Evolutionary conservation across 805 yeast genomes (phyloP), one percentile per base, ranked within the genome.

Genomic region (Candida gorgasii): DNA sequence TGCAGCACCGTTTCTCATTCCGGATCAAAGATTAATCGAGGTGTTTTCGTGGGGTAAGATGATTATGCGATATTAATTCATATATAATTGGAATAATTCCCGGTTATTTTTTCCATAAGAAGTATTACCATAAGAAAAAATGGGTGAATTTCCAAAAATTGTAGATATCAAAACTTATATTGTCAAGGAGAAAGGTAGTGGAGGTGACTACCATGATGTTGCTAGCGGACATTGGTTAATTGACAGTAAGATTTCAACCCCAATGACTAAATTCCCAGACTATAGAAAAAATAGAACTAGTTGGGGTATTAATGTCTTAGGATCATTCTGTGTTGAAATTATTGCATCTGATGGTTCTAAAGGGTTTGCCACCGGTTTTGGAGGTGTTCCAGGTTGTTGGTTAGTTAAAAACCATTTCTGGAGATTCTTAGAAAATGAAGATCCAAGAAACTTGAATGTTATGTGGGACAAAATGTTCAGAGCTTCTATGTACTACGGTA

Each of bases 321-420:
- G 78, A 12, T 72, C 78, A 8, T 73, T 73, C 59, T 71, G 73
- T 56, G 71, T 73, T 40, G 77, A 73, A 52, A 58, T 73, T 39
- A 73, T 67, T 51, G 73, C 79, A 26, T 56, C 67, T 13, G 76
- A 73, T 51, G 79, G 79, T 40, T 65, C 76, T 12, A 70, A 58
- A 39, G 78, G 79, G 29, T 72, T 73, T 43, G 78, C 78, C 13
- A 73, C 78, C 30, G 79, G 78, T 14, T 72, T 73, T 51, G 79
- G 78, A 34, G 79, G 79, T n/a, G 73, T 73, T 40, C 66, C 71
- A 19, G 76, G 75, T 4, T 71, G 77, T 51, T 70, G 78, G 76
- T 55, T 73, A 32, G 69, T 69, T 41, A 65, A 69, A 47, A 50
- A 69, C 40, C 79, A 74, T 52, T 74, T 73, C 53, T 59, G 60